Conservation (phyloP, 805 yeast genomes). For the Wickerhamiella azyma region DNA sequence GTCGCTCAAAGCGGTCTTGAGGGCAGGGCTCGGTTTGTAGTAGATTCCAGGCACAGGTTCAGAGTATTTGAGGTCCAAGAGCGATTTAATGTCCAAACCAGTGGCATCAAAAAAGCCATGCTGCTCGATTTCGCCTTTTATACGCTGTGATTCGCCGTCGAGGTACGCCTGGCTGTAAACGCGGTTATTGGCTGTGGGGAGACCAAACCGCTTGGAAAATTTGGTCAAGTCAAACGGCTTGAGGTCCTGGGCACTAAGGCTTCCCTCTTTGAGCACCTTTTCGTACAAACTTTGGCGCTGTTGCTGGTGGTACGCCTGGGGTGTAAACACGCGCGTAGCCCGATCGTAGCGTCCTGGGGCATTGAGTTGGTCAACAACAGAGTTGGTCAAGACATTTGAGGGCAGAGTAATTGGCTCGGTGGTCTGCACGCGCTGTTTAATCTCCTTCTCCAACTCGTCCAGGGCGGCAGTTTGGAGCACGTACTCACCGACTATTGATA, state of each 20-base stretch:
- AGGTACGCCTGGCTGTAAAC: conserved; percentile 5
- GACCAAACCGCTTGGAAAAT: conserved; percentile 9
- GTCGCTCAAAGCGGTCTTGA: background rate
- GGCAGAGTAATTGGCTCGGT: background rate
- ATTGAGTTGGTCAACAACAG: background rate
- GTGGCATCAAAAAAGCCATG: conserved; percentile 12
- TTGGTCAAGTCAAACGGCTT: conserved; percentile 3
- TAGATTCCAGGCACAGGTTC: background rate
- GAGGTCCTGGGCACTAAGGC: background rate
- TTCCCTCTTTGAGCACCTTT: conserved; percentile 2
- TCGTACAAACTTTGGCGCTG: conserved; percentile 3
- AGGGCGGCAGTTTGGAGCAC: background rate
- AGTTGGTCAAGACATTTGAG: background rate
- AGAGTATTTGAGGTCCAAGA: conserved; percentile 9
- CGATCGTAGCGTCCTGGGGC: conserved; percentile 3
- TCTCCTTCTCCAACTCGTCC: background rate
- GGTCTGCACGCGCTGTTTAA: background rate
- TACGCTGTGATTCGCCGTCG: background rate
- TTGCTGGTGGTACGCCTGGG: conserved; percentile 7
- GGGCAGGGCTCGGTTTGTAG: conserved; percentile 3
- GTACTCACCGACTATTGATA: conserved; percentile 2
- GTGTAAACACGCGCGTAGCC: conserved; percentile 8
- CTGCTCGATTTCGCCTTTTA: conserved; percentile 5
- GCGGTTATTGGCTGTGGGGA: conserved; percentile 2
- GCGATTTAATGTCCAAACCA: conserved; percentile 5